These are phyloP conservation scores for Anastatica hierochuntica DNA, from an alignment of 345 rosid species.

Conservation along the genomic window DNA sequence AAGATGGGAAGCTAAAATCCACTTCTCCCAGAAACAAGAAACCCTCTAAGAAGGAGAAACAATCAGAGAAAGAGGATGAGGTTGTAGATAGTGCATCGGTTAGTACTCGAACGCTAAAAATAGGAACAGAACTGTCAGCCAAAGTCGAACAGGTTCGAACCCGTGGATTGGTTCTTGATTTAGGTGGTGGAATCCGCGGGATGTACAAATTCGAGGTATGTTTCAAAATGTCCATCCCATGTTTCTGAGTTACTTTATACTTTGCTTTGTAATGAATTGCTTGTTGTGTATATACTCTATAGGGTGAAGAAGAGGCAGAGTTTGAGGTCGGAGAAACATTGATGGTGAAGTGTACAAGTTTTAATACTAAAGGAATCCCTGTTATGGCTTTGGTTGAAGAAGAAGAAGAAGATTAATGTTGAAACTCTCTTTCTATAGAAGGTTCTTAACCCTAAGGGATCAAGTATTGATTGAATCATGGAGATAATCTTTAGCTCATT, in stretches of 20 bases:
- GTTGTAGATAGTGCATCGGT: slow-evolving; percentile 18
- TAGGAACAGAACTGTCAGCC: slow-evolving; percentile 56
- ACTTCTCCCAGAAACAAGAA: not conserved
- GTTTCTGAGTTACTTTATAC: not conserved
- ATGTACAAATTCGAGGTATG: slow-evolving; percentile 79
- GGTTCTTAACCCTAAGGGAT: not conserved
- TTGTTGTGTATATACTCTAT: slow-evolving; percentile 11
- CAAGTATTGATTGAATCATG: not conserved
- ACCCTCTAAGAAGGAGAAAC: slow-evolving; percentile 11
- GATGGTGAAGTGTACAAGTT: slow-evolving; percentile 59
- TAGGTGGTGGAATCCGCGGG: slow-evolving; percentile 86
- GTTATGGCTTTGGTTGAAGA: slow-evolving; percentile 52
- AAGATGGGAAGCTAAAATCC: slow-evolving; percentile 21
- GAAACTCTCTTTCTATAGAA: not conserved
- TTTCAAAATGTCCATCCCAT: not conserved
- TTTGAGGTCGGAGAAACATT: slow-evolving; percentile 51
- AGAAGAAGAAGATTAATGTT: slow-evolving; percentile 19
- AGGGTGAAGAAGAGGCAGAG: slow-evolving; percentile 38
- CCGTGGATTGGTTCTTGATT: slow-evolving; percentile 78
- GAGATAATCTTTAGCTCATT: not conserved
- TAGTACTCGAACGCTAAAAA: slow-evolving; percentile 43
- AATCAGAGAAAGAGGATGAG: slow-evolving; percentile 14
- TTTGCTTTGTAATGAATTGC: not conserved
- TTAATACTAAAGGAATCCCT: slow-evolving; percentile 69
- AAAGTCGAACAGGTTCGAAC: slow-evolving; percentile 57